Conservation (phyloP, 192 early-diverging fungal genomes). For the Thamnidium elegans region DNA sequence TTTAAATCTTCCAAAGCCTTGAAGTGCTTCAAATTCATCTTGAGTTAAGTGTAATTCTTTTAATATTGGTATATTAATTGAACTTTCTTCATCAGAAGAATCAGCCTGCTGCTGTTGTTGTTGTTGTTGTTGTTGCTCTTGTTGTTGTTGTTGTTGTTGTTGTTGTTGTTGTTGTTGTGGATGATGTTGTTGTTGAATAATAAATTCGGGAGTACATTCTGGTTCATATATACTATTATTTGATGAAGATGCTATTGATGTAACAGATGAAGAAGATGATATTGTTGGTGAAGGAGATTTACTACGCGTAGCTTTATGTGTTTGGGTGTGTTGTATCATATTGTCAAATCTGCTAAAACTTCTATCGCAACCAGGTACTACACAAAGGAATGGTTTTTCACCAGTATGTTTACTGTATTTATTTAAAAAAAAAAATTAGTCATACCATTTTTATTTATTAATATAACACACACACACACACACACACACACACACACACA, state of each 20-base stretch:
- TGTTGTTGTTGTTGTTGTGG: neutral
- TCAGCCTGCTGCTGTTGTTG: neutral
- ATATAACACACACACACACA: neutral
- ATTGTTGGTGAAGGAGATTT: neutral
- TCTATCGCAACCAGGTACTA: constrained; percentile 59
- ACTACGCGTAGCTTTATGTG: constrained; percentile 46
- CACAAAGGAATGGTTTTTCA: constrained; percentile 68
- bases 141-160: neutral
- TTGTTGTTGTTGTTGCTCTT: neutral
- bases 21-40: constrained; percentile 38
- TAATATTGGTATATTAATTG: neutral
- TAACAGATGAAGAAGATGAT: neutral
- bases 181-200: neutral
- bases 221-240: neutral
- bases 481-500: no score
- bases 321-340: constrained; percentile 79
- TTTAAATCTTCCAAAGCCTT: constrained; percentile 36
- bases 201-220: neutral
- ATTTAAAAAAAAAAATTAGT: neutral
- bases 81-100: constrained; percentile 1
- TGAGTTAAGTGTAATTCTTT: constrained; percentile 23
- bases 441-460: no score
- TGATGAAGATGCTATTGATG: neutral
- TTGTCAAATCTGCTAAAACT: constrained; percentile 77
- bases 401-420: constrained; percentile 35